Evolutionary conservation across 306 rosid species (phyloP).

Genomic region (Glycyrrhiza uralensis): DNA sequence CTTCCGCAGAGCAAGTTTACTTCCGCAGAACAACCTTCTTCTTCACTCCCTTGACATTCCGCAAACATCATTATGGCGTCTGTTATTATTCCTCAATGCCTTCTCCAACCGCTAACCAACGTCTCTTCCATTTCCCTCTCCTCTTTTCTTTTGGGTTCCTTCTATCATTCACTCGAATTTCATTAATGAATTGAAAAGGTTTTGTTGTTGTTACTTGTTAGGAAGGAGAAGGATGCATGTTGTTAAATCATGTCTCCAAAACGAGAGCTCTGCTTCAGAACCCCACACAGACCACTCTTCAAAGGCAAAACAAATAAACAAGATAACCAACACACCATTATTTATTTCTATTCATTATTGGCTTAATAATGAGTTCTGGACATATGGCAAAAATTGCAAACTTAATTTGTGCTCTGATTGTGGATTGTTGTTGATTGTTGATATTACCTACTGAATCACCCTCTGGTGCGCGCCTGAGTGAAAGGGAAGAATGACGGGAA

Average conservation of each 20-base stretch:
- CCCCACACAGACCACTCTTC: background rate
- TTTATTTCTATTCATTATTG: background rate
- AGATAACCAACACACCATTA: too few species aligned
- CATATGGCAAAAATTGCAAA: background rate
- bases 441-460: background rate
- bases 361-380: background rate
- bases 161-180: background rate
- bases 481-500: too few species aligned
- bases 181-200: background rate
- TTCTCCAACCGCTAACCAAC: background rate
- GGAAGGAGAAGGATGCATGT: background rate
- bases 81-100: conserved; percentile 4
- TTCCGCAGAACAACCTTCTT: too few species aligned
- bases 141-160: background rate
- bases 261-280: background rate
- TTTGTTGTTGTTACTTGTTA: background rate
- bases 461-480: too few species aligned
- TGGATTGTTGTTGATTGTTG: too few species aligned
- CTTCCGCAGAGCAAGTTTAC: too few species aligned
- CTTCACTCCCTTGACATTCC: too few species aligned
- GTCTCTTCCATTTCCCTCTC: background rate
- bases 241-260: conserved; percentile 6
- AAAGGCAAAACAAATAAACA: conserved; percentile 6
- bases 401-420: too few species aligned
- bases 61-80: conserved; percentile 28